phyloP scores from a whole-genome alignment of 2,329 filamentous ascomycete species.

The Aquanectria penicillioides region DNA sequence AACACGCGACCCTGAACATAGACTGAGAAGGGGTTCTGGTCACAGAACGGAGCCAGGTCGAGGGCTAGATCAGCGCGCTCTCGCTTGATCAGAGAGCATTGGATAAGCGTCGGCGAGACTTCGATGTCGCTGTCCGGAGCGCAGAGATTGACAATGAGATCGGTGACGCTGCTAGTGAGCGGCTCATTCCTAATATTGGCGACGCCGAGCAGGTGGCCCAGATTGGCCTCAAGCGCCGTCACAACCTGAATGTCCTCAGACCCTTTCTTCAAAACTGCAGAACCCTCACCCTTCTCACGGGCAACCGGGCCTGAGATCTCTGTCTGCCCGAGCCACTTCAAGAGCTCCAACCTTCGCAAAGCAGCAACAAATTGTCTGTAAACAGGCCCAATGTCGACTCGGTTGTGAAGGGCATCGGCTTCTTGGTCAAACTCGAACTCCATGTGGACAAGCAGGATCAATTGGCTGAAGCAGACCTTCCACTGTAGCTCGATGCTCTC shows the following conservation, averaged over 20 bases:
- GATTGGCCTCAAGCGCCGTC: conserved; percentile 68
- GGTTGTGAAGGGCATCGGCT: conserved; percentile 69
- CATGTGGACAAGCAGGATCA: conserved; percentile 87
- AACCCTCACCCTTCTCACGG: conserved; percentile 49
- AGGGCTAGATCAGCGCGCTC: conserved; percentile 69
- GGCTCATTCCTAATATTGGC: conserved; percentile 60
- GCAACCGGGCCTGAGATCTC: conserved; percentile 62
- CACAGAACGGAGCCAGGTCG: conserved; percentile 66
- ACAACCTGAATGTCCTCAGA: conserved; percentile 59
- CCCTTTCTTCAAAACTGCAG: conserved; percentile 51
- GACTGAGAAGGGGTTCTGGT: conserved; percentile 70
- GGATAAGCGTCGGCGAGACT: conserved; percentile 67
- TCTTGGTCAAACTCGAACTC: conserved; percentile 82
- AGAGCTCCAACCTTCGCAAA: conserved; percentile 78
- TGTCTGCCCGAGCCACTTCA: conserved; percentile 73
- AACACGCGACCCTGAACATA: conserved; percentile 88
- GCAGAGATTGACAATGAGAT: conserved; percentile 73
- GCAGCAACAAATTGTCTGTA: conserved; percentile 76
- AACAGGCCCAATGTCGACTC: conserved; percentile 73
- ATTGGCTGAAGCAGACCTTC: conserved; percentile 81
- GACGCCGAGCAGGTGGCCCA: conserved; percentile 72
- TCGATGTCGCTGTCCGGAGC: conserved; percentile 73
- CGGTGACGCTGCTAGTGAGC: conserved; percentile 70
- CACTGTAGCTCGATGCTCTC: conserved; percentile 80
- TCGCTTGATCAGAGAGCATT: conserved; percentile 69